phyloP scores from a whole-genome alignment of 495 filamentous ascomycete genomes.

The Lepidopterella palustris region DNA sequence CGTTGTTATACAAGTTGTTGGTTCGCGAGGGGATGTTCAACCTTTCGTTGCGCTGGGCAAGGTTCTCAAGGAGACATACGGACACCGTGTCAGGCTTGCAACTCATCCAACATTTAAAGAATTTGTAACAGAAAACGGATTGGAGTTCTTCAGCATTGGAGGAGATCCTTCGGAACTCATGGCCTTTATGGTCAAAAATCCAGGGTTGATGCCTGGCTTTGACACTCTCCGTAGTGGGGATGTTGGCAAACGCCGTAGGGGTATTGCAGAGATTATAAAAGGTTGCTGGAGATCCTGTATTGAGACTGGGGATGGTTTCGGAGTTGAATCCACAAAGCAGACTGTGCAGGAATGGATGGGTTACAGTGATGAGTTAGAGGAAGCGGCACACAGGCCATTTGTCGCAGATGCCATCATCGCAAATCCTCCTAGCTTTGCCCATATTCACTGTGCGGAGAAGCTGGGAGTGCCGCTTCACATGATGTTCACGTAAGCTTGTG shows the following conservation, averaged over 20 bases:
- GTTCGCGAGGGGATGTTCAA: constrained; percentile 50
- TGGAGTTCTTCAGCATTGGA: constrained; percentile 60
- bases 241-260: constrained; percentile 34
- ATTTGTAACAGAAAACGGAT: constrained; percentile 48
- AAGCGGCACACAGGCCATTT: constrained; percentile 44
- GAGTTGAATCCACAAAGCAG: constrained; percentile 21
- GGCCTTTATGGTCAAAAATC: constrained; percentile 49
- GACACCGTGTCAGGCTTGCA: constrained; percentile 53
- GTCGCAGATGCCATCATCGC: constrained; percentile 63
- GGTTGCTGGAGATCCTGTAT: constrained; percentile 61
- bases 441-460: constrained; percentile 58
- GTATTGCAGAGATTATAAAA: constrained; percentile 54
- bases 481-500: constrained; percentile 49
- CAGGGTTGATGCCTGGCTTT: constrained; percentile 41
- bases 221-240: constrained; percentile 38
- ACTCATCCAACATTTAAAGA: constrained; percentile 56
- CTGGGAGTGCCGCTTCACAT: constrained; percentile 57
- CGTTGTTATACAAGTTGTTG: constrained; percentile 51
- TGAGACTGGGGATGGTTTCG: constrained; percentile 41
- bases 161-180: constrained; percentile 58
- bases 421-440: constrained; percentile 61
- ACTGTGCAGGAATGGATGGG: constrained; percentile 29
- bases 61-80: constrained; percentile 41
- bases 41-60: constrained; percentile 50
- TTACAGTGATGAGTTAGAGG: constrained; percentile 9